Evolutionary conservation across 805 yeast species (phyloP), one percentile per base, ranked within the genome.

Genomic region (Wickerhamomyces subpelliculosus): DNA sequence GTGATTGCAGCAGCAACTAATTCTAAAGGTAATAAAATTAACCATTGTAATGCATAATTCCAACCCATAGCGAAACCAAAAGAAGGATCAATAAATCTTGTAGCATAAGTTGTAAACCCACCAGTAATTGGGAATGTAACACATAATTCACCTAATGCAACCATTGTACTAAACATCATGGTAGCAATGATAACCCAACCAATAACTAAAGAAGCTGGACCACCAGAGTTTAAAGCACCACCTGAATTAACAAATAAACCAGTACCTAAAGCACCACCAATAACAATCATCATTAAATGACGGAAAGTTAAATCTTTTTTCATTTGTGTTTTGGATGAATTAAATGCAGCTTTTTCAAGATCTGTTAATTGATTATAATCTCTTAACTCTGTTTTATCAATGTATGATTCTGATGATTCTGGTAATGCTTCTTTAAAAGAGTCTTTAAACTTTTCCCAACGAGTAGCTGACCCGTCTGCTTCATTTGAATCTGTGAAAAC

Each of bases 31-130:
- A 80, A 62, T 19, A 78, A 69, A 35, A 79, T 78, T 18, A 80
- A 60, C 78, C 78, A 75, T 56, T 77, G 82, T 45, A 80, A 57
- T 40, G 74, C 75, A 52, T 81, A 81, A 55, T 78, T 78, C 84
- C 83, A 76, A 28, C 84, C 84, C 55, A 79, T 74, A 34, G 86
- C 77, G 52, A 81, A 81, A 1, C 86, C 86, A 55, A 79, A 65
- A 18, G 83, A 75, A 13, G 80, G 80, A 44, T 80, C 86, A 29
- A 80, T 65, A 47, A 80, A 73, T 40, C 84, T 67, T 17, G 78
- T 67, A 43, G 80, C 73, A 58, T 72, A 79, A 40, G 75, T 68
- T 36, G 77, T 73, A 52, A 78, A 76, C 13, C 80, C 70, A 54
- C 84, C 82, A n/a, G 72, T 69, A 30, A 58, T 81, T 47, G 74